These are phyloP conservation scores for Cucurbita ficifolia DNA, from an alignment of 306 rosid genomes.

Conservation along the genomic window DNA sequence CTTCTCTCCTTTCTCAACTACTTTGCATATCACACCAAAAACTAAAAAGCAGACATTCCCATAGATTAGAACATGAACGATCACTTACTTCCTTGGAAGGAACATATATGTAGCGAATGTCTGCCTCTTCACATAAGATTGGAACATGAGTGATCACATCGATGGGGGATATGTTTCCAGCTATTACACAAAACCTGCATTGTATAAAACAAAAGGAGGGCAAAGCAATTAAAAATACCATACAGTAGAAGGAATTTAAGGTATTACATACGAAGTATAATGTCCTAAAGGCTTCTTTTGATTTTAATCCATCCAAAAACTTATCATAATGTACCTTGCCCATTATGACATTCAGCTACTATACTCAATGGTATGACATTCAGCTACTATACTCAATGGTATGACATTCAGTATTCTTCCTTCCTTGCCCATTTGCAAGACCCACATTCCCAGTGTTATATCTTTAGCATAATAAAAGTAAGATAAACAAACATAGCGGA, in stretches of 20 bases:
- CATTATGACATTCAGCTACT: too few species aligned
- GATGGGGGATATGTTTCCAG: slow-evolving; percentile 87
- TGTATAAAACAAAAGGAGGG: neutral
- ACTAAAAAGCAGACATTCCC: neutral
- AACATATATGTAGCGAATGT: slow-evolving; percentile 67
- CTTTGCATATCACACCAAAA: neutral
- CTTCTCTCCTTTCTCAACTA: neutral
- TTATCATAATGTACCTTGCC: neutral
- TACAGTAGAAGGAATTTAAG: neutral
- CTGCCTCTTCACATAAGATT: slow-evolving; percentile 69
- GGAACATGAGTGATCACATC: slow-evolving; percentile 95
- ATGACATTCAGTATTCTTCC: too few species aligned
- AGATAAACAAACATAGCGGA: neutral
- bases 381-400: neutral
- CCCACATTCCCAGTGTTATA: neutral
- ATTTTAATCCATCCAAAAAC: neutral
- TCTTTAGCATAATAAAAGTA: neutral
- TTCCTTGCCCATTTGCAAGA: too few species aligned
- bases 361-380: too few species aligned
- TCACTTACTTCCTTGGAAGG: slow-evolving; percentile 71
- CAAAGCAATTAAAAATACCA: neutral
- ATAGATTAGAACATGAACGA: neutral
- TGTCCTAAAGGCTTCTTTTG: neutral
- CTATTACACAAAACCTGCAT: slow-evolving; percentile 76
- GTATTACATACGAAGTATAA: neutral